Percentiles rank a stretch among this genome's conserved stretches.
These are phyloP conservation scores for Chalciporus sp. DNA, from an alignment of 1,284 basidiomycete genomes.

Conservation along the genomic window DNA sequence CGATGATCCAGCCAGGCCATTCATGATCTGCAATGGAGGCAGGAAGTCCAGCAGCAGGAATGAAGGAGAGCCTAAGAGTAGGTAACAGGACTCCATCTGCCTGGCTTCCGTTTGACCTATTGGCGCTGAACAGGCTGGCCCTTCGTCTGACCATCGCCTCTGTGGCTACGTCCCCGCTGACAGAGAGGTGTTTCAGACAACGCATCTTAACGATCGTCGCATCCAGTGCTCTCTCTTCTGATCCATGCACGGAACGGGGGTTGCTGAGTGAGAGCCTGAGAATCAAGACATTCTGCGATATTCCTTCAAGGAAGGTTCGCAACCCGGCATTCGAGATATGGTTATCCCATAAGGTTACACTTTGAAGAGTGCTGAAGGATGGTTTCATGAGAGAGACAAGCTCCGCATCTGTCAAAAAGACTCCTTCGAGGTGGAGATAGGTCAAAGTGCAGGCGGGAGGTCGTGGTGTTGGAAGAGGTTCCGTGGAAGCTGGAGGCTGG, in stretches of 20 bases:
- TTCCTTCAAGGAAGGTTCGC: no score
- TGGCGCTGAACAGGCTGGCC: neutral
- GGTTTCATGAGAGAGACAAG: no score
- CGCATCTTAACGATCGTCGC: neutral
- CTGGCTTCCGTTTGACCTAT: no score
- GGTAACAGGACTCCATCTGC: neutral
- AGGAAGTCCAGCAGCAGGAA: neutral
- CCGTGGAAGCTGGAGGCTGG: neutral
- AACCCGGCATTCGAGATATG: no score
- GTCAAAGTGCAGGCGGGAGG: no score
- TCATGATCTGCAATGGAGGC: neutral
- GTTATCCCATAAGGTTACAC: no score
- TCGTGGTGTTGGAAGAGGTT: neutral
- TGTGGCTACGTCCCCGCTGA: neutral
- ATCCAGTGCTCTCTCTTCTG: neutral
- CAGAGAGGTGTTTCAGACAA: neutral
- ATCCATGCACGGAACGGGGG: neutral
- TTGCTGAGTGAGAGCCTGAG: neutral
- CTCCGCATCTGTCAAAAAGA: no score
- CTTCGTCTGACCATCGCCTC: neutral
- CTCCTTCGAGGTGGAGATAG: no score
- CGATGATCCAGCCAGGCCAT: neutral
- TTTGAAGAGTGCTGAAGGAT: no score
- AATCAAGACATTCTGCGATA: neutral
- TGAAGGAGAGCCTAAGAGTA: neutral